These are phyloP conservation scores for Eucalyptus grandis DNA, from an alignment of 345 rosid genomes.

Conservation along the genomic window DNA sequence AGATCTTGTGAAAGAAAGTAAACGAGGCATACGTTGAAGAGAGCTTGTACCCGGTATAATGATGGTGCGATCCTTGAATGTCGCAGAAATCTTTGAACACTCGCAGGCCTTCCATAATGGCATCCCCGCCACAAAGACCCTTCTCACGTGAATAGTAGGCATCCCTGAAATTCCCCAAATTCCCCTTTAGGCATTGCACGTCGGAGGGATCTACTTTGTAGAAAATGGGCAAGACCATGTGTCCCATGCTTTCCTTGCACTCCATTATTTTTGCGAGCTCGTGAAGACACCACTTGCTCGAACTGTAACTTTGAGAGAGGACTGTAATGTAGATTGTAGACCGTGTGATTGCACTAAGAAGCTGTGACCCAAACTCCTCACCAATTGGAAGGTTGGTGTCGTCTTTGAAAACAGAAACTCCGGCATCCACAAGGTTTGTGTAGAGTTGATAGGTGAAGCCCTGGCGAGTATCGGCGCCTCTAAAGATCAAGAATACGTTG, in stretches of 20 bases:
- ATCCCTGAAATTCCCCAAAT: not conserved
- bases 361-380: not conserved
- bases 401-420: not conserved
- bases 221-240: not conserved
- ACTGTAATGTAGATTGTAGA: not conserved
- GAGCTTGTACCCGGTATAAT: not conserved
- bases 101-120: not conserved
- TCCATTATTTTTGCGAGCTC: not conserved
- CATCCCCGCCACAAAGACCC: not conserved
- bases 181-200: not conserved
- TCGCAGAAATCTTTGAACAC: not conserved
- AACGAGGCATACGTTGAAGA: not conserved
- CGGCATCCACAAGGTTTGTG: not conserved
- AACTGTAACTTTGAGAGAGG: not conserved
- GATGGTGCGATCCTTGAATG: not conserved
- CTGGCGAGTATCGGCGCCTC: not conserved
- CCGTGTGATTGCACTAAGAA: not conserved
- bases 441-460: not conserved
- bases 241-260: not conserved
- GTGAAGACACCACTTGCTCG: not conserved
- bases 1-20: not conserved
- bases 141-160: not conserved
- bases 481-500: not conserved
- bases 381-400: not conserved
- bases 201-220: not conserved